Conservation (phyloP, 202 grass and related monocot species). For the Dendrocalamus latiflorus region DNA sequence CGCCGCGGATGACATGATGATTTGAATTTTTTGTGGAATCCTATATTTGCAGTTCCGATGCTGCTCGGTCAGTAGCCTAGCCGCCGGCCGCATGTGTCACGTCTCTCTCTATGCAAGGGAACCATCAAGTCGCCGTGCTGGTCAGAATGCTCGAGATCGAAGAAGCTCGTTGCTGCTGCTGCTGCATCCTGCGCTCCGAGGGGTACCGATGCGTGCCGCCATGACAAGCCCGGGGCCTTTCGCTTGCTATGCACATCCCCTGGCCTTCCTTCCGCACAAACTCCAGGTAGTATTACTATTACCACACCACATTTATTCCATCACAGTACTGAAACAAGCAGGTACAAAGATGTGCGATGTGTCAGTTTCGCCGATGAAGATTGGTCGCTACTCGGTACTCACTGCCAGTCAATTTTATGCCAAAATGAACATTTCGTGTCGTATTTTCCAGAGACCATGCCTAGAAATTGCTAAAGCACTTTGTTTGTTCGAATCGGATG, state of each 20-base stretch:
- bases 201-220: not conserved
- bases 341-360: not conserved
- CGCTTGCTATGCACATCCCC: not conserved
- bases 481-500: not conserved
- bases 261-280: not conserved
- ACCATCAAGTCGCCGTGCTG: slow-evolving; percentile 15
- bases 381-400: not conserved
- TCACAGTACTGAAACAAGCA: not conserved
- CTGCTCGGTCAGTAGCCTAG: not conserved
- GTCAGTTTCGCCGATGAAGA: too few species aligned
- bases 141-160: slow-evolving; percentile 23
- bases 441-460: not conserved
- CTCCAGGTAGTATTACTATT: slow-evolving; percentile 16
- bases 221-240: not conserved
- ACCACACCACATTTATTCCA: not conserved
- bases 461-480: not conserved
- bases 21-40: not conserved
- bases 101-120: slow-evolving; percentile 37
- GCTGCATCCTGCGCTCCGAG: not conserved
- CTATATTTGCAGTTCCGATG: slow-evolving; percentile 47
- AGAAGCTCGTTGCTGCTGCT: not conserved
- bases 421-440: not conserved
- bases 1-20: too few species aligned
- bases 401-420: not conserved
- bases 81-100: slow-evolving; percentile 35